phyloP scores from a whole-genome alignment of 768 basidiomycete genomes.

The Piloderma croceum region DNA sequence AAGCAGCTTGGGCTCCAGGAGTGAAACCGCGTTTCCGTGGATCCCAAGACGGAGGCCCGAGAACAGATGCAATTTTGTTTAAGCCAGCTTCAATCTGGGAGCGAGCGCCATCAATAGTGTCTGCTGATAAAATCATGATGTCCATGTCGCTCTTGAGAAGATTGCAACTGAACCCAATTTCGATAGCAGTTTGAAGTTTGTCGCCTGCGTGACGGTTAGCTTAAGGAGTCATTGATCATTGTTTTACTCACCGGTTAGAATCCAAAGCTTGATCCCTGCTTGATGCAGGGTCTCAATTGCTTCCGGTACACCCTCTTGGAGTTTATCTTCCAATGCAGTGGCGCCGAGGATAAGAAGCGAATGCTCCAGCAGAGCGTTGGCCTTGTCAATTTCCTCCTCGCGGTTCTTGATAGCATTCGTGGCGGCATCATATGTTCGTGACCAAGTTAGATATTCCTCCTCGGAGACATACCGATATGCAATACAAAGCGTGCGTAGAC shows the following conservation, averaged over 20 bases:
- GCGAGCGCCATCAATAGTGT: conserved; percentile 66
- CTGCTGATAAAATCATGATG: conserved; percentile 92
- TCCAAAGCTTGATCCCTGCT: conserved; percentile 98
- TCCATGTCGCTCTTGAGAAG: conserved; percentile 93
- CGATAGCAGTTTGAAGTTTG: conserved; percentile 97
- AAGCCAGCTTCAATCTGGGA: conserved; percentile 86
- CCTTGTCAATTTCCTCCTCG: conserved; percentile 89
- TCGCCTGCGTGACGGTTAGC: conserved; percentile 51
- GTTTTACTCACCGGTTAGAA: conserved; percentile 84
- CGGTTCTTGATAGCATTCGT: conserved; percentile 67
- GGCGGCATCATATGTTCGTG: conserved; percentile 77
- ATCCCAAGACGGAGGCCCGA: conserved; percentile 68
- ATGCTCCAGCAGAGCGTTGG: conserved; percentile 78
- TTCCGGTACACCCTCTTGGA: conserved; percentile 95
- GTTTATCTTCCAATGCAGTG: conserved; percentile 93
- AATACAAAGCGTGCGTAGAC: conserved; percentile 87
- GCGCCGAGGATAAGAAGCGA: conserved; percentile 83
- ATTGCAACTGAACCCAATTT: conserved; percentile 96
- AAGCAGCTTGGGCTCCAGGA: conserved; percentile 60
- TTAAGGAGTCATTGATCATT: too few species aligned
- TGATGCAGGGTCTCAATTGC: conserved; percentile 87
- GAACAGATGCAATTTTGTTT: conserved; percentile 87
- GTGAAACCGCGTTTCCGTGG: conserved; percentile 61
- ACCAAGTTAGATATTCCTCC: conserved; percentile 82
- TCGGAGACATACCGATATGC: conserved; percentile 74